These are phyloP conservation scores for Umbelopsis sp. DNA, from an alignment of 371 early-diverging fungal genomes.

Conservation along the genomic window DNA sequence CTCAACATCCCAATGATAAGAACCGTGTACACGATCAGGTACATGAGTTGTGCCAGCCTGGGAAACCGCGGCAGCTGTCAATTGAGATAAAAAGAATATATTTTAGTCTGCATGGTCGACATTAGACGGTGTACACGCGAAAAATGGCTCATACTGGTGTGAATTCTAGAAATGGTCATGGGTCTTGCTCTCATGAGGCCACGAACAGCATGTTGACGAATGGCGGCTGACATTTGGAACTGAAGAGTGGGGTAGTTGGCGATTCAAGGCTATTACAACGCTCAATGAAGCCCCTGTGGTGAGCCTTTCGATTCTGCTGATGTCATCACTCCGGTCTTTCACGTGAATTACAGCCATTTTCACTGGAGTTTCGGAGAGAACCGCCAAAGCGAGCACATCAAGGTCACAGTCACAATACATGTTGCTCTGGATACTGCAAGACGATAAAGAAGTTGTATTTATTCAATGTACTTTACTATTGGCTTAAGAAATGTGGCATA, in stretches of 20 bases:
- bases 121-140: neutral
- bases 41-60: conserved; percentile 33
- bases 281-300: conserved; percentile 5
- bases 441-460: too few relatives aligned
- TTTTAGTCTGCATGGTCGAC: neutral
- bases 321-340: conserved; percentile 10
- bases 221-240: conserved; percentile 14
- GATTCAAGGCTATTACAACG: neutral
- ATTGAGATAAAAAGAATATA: neutral
- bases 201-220: conserved; percentile 12
- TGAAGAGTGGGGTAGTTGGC: conserved; percentile 17
- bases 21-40: conserved; percentile 54
- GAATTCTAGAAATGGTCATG: conserved; percentile 14
- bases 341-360: neutral
- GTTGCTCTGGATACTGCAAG: neutral
- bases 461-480: too few relatives aligned
- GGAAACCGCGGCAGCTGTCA: conserved; percentile 30
- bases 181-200: conserved; percentile 14
- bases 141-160: neutral
- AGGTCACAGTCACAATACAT: neutral
- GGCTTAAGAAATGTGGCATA: too few relatives aligned
- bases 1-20: conserved; percentile 89
- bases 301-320: conserved; percentile 1
- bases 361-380: neutral
- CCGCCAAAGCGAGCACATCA: neutral